A percentile compares a stretch with the other conserved stretches of the same genome.
Conservation (phyloP, 31 red algal species). For the Porphyra umbilicalis region DNA sequence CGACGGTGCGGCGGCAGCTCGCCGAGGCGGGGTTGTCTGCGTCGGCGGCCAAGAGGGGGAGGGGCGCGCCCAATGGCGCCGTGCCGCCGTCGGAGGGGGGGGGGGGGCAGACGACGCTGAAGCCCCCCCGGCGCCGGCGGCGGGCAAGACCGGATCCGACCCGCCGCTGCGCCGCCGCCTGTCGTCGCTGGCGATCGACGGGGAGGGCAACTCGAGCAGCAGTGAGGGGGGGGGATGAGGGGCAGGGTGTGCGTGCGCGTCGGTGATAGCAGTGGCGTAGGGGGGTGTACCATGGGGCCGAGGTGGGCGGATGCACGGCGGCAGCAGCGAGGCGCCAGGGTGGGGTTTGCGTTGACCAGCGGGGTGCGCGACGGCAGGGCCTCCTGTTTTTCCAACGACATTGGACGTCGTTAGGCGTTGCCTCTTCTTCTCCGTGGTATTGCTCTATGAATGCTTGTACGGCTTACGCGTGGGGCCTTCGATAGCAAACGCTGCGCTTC, state of each 20-base stretch:
- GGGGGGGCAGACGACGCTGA: neutral
- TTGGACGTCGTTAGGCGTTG: no score
- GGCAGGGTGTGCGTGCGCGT: neutral
- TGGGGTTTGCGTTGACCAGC: no score
- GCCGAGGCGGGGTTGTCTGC: neutral
- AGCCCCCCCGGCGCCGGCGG: neutral
- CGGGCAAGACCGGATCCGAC: neutral
- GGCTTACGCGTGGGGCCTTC: no score
- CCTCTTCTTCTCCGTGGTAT: no score
- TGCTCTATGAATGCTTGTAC: no score
- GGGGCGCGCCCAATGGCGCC: neutral
- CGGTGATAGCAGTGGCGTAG: neutral
- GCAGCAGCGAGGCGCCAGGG: no score
- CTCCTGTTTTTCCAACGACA: no score
- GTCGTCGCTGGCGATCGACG: neutral
- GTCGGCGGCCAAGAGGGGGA: slow-evolving; percentile 3
- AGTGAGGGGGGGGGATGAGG: neutral
- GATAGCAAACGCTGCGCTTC: no score
- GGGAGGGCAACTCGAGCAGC: neutral
- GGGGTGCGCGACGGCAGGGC: no score
- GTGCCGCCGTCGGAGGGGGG: neutral
- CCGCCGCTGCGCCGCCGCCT: neutral
- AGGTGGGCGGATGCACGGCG: neutral
- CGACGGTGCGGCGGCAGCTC: slow-evolving; percentile 11
- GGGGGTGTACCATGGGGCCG: neutral